These are phyloP conservation scores for Solanum hybrid DNA, from an alignment of 305 asterid species.

Conservation along the genomic window DNA sequence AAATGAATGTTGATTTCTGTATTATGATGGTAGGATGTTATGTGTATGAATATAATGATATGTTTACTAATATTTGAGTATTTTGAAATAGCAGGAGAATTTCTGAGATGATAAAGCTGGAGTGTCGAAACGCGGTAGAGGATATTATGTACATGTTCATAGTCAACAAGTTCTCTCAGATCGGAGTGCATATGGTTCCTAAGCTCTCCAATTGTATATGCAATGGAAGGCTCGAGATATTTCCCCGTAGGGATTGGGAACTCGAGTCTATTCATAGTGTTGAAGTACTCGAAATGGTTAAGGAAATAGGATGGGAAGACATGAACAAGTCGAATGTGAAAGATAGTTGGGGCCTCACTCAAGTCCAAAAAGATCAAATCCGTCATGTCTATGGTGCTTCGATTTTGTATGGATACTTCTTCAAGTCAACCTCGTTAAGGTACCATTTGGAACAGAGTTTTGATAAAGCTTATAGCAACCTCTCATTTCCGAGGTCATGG, in stretches of 20 bases:
- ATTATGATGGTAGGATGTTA: neutral
- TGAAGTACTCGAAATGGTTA: constrained; percentile 62
- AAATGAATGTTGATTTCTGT: neutral
- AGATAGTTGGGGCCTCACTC: constrained; percentile 44
- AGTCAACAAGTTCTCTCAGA: constrained; percentile 41
- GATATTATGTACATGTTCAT: constrained; percentile 58
- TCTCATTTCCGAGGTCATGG: neutral
- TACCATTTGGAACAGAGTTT: constrained; percentile 48
- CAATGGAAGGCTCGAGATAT: constrained; percentile 62
- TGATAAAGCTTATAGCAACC: constrained; percentile 6
- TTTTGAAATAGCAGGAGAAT: constrained; percentile 54
- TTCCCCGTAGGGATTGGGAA: constrained; percentile 68
- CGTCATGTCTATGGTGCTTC: constrained; percentile 54
- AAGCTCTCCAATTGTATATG: constrained; percentile 60
- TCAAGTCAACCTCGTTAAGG: constrained; percentile 63
- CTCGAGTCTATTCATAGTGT: constrained; percentile 65
- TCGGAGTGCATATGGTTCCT: constrained; percentile 66
- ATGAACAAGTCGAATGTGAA: constrained; percentile 25
- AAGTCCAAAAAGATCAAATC: constrained; percentile 30
- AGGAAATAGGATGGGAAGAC: constrained; percentile 44
- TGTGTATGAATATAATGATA: neutral
- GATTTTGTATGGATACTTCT: constrained; percentile 59
- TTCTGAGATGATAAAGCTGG: constrained; percentile 36
- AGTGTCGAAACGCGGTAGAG: constrained; percentile 56
- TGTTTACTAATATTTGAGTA: constrained; percentile 14